These are phyloP conservation scores for Hydnomerulius pinastri DNA, from an alignment of 768 basidiomycete genomes.

Conservation along the genomic window DNA sequence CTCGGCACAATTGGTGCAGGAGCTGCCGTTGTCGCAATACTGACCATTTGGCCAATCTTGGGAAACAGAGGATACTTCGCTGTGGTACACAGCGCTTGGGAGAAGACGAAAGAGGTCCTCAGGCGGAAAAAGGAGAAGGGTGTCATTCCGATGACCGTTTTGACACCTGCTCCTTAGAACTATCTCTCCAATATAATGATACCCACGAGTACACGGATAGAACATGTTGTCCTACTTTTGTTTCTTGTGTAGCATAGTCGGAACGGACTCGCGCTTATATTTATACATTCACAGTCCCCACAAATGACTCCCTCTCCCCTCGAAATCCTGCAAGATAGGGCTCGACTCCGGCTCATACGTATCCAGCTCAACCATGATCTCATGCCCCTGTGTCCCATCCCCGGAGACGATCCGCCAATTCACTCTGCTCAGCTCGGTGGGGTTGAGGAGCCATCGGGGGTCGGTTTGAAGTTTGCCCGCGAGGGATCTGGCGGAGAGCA, in stretches of 20 bases:
- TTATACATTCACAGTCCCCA: background rate
- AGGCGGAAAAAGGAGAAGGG: too few species aligned
- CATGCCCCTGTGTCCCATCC: background rate
- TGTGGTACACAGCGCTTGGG: background rate
- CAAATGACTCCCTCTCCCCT: background rate
- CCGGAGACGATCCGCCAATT: conserved; percentile 1
- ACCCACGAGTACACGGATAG: too few species aligned
- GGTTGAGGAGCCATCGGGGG: conserved; percentile 12
- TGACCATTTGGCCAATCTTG: background rate
- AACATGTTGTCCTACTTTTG: too few species aligned
- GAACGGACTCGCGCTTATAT: too few species aligned
- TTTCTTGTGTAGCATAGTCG: too few species aligned
- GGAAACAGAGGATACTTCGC: background rate
- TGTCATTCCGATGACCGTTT: background rate
- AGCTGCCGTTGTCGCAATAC: conserved; percentile 1
- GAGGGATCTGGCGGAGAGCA: conserved; percentile 13
- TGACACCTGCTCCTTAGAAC: too few species aligned
- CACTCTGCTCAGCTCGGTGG: conserved; percentile 14
- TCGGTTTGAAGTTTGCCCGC: conserved; percentile 8
- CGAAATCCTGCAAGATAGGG: background rate
- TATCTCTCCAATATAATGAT: too few species aligned
- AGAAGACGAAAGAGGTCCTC: too few species aligned
- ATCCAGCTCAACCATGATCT: conserved; percentile 12
- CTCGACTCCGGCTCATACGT: conserved; percentile 2
- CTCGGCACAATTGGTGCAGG: background rate